Percentiles rank a stretch among this genome's conserved stretches.
phyloP scores from a whole-genome alignment of 768 basidiomycete species.

The Mycena albidolilacea region DNA sequence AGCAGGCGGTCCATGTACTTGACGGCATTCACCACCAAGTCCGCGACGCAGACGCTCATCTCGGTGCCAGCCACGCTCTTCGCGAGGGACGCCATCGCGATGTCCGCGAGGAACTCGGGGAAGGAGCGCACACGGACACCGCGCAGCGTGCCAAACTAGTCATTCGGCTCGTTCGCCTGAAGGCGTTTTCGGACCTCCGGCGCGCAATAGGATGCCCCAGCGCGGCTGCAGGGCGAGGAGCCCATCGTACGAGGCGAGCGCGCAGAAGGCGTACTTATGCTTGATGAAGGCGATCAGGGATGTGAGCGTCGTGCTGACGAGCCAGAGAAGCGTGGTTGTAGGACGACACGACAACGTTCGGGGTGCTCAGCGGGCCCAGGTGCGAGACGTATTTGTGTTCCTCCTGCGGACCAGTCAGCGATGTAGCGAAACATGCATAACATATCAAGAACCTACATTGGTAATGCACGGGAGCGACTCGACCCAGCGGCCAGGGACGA shows the following conservation, averaged over 20 bases:
- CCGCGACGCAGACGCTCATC: slow-evolving; percentile 56
- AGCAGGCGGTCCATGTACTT: no score
- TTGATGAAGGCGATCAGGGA: slow-evolving; percentile 68
- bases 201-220: slow-evolving; percentile 78
- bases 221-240: slow-evolving; percentile 59
- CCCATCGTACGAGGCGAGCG: slow-evolving; percentile 72
- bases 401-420: slow-evolving; percentile 55
- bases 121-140: slow-evolving; percentile 85
- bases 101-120: slow-evolving; percentile 74
- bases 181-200: slow-evolving; percentile 60
- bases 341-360: slow-evolving; percentile 67
- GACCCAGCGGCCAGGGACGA: slow-evolving; percentile 78
- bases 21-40: slow-evolving; percentile 52
- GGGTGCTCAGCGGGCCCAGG: slow-evolving; percentile 71
- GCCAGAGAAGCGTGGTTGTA: slow-evolving; percentile 74
- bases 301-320: slow-evolving; percentile 77
- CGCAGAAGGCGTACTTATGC: slow-evolving; percentile 69
- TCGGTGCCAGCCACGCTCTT: no score
- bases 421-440: background rate
- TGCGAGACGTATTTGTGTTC: slow-evolving; percentile 64
- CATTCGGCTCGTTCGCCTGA: slow-evolving; percentile 77
- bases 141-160: slow-evolving; percentile 74
- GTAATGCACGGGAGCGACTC: slow-evolving; percentile 74
- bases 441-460: slow-evolving; percentile 62
- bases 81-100: no score